Evolutionary conservation across 2,329 filamentous ascomycete species (phyloP).

Genomic region (Bipolaris sorokiniana): DNA sequence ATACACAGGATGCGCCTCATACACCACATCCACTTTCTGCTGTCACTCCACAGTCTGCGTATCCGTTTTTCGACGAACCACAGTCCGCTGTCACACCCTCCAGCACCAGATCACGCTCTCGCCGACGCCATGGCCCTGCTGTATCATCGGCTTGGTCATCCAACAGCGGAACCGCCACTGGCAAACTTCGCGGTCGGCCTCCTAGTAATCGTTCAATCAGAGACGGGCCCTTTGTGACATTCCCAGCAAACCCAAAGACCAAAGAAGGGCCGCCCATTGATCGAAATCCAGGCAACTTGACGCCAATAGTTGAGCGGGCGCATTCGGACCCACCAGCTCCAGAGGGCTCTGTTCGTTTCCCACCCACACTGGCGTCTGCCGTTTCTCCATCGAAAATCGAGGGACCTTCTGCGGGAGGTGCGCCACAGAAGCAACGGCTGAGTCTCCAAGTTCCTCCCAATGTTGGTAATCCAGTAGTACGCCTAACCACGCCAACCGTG

Average conservation of each 20-base stretch:
- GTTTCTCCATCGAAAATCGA: conserved; percentile 40
- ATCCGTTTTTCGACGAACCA: conserved; percentile 64
- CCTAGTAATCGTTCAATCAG: conserved; percentile 72
- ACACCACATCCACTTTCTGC: conserved; percentile 79
- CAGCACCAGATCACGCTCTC: conserved; percentile 55
- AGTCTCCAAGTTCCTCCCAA: conserved; percentile 69
- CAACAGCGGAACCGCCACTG: conserved; percentile 64
- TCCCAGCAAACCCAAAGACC: conserved; percentile 65
- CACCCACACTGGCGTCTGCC: conserved; percentile 49
- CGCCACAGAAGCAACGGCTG: conserved; percentile 56
- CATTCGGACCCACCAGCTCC: conserved; percentile 47
- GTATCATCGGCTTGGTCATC: conserved; percentile 91
- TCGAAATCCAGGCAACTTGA: conserved; percentile 51
- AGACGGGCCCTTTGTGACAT: conserved; percentile 72
- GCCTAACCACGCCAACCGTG: conserved; percentile 65
- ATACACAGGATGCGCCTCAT: conserved; percentile 66
- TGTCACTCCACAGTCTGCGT: conserved; percentile 68
- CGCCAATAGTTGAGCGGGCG: conserved; percentile 54
- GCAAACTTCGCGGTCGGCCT: conserved; percentile 79
- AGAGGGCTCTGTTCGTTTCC: conserved; percentile 48
- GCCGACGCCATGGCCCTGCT: conserved; percentile 77
- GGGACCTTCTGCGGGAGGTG: conserved; percentile 24
- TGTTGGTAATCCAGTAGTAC: conserved; percentile 62
- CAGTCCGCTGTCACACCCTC: conserved; percentile 76
- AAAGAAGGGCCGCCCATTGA: conserved; percentile 57